Evolutionary conservation across 306 rosid species (phyloP), one percentile per base, ranked within the genome.

Genomic region (Crotalaria pallida): DNA sequence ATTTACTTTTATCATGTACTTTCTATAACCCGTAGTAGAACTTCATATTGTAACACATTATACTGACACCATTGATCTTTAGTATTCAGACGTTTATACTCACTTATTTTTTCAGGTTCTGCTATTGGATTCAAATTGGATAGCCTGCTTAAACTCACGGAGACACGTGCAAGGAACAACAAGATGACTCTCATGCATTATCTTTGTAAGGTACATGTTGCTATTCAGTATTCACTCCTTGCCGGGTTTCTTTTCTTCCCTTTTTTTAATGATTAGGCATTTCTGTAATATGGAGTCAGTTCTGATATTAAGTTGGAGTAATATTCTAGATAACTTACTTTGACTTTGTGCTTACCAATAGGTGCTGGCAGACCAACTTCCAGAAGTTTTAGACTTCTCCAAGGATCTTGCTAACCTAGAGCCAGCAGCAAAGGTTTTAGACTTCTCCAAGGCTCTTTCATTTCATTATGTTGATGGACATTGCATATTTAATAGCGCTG

Each of bases 111-210:
- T 68, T 40, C 67, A 91, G 96, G 97, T 31, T 85, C 93, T 51
- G 97, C 97, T 65, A 80, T 91, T 55, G 97, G 97, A 75, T 91
- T 88, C 74, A 83, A 82, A 79, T 77, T 91, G 84, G 97, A 91
- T 75, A 91, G 93, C 79, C 97, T 91, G 78, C 96, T 91, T 59
- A 91, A 91, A 85, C 91, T 91, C 58, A 82, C 88, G 0, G 96
- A 88, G 44, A 91, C 91, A 27, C 93, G 97, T 0, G 97, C 93
- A 57, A 71, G 89, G 78, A 89, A 88, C 86, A 84, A 84, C 47
- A 91, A 87, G 86, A 87, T 84, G 92, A 91, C 97, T 69, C 89
- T 91, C 65, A 91, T 88, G 91, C 91, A 91, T 78, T 91, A 91
- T 82, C 96, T 91, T 80, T 91, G 93, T 74, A 91, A 91, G 97